These are phyloP conservation scores for Ocimum tenuiflorum DNA, from an alignment of 257 asterid species.

Conservation along the genomic window DNA sequence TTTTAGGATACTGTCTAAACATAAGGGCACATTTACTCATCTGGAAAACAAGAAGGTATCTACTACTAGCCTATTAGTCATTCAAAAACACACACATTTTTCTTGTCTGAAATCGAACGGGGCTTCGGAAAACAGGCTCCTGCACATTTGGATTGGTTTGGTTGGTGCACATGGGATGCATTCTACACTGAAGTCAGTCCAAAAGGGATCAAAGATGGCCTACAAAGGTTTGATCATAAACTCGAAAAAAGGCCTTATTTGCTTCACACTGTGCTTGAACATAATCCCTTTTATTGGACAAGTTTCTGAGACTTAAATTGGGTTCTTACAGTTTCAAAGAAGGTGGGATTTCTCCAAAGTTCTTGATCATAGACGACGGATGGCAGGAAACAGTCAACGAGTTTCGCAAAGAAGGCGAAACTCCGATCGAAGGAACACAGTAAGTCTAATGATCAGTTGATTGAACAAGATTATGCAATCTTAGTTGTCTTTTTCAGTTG, in stretches of 20 bases:
- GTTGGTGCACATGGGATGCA: slow-evolving; percentile 73
- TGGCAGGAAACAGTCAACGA: slow-evolving; percentile 39
- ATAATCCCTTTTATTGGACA: background rate
- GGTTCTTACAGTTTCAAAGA: slow-evolving; percentile 34
- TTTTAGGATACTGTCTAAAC: slow-evolving; percentile 36
- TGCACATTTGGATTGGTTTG: slow-evolving; percentile 49
- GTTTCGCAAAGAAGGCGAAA: slow-evolving; percentile 42
- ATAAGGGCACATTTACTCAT: slow-evolving; percentile 48
- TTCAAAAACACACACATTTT: background rate
- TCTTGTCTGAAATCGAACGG: background rate
- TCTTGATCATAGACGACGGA: too few relatives aligned
- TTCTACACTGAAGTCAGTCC: too few relatives aligned
- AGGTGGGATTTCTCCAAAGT: slow-evolving; percentile 55
- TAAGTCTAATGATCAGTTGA: slow-evolving; percentile 23
- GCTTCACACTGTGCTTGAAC: too few relatives aligned
- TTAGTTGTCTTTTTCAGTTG: background rate
- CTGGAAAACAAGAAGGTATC: slow-evolving; percentile 49
- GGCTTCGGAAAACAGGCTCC: slow-evolving; percentile 24
- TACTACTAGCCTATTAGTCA: slow-evolving; percentile 4
- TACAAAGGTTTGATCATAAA: slow-evolving; percentile 30
- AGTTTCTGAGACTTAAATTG: background rate
- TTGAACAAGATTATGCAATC: background rate
- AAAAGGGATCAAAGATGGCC: slow-evolving; percentile 45
- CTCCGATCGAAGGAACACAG: slow-evolving; percentile 46
- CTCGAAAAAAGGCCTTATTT: too few relatives aligned